A percentile compares a stretch with the other conserved stretches of the same genome.
phyloP scores from a whole-genome alignment of 208 protist genomes.

The Porcisia hertigi region DNA sequence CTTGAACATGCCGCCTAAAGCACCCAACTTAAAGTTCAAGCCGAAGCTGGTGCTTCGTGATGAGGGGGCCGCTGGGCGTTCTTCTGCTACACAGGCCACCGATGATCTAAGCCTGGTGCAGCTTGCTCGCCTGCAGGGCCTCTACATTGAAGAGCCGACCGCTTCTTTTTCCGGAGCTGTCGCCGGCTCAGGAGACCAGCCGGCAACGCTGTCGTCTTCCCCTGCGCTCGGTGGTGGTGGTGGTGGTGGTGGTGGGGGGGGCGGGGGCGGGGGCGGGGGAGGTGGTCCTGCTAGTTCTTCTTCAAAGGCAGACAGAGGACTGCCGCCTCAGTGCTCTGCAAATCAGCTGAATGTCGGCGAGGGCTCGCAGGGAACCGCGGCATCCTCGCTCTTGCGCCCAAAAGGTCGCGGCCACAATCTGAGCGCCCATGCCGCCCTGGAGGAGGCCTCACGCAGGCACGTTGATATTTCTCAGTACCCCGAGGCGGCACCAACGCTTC shows the following conservation, averaged over 20 bases:
- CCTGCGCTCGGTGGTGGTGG: neutral
- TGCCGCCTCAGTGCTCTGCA: neutral
- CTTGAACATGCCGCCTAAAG: constrained; percentile 63
- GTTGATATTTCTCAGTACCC: constrained; percentile 35
- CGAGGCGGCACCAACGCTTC: constrained; percentile 41
- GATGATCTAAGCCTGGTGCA: constrained; percentile 58
- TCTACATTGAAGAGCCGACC: constrained; percentile 35
- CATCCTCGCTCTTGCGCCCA: constrained; percentile 18
- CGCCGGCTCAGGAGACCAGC: neutral
- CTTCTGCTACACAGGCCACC: constrained; percentile 7
- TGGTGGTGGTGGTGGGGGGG: neutral
- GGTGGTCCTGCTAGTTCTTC: neutral
- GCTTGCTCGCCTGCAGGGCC: constrained; percentile 56
- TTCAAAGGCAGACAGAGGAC: neutral
- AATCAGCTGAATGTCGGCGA: neutral
- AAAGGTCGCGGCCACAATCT: constrained; percentile 23
- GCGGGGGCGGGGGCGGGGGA: no score
- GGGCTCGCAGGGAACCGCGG: neutral
- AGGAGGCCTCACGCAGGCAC: constrained; percentile 44
- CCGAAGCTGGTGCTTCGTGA: constrained; percentile 49
- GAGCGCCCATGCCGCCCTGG: constrained; percentile 34
- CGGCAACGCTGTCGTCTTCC: neutral
- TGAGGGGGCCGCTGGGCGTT: constrained; percentile 20
- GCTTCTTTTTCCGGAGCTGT: neutral
- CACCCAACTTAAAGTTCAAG: constrained; percentile 71